Percentiles rank a stretch among this genome's conserved stretches.
Evolutionary conservation across 2,329 filamentous ascomycete species (phyloP).

Genomic region (Dichotomopilus funicola): DNA sequence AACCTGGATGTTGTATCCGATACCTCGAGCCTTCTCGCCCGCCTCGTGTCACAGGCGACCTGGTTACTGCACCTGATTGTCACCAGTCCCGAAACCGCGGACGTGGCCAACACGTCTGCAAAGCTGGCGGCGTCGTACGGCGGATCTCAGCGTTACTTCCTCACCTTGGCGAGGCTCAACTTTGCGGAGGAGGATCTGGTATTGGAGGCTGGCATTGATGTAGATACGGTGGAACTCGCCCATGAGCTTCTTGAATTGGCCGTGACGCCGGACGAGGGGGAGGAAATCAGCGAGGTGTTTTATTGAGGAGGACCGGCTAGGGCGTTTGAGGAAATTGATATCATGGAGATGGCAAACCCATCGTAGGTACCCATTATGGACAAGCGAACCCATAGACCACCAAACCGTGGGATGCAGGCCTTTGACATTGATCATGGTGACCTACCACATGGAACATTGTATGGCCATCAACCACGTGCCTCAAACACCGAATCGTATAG

Average conservation of each 20-base stretch:
- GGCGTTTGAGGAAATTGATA: background rate
- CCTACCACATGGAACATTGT: too few species aligned
- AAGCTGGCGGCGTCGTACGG: slow-evolving; percentile 66
- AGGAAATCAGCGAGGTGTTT: slow-evolving; percentile 35
- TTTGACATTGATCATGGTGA: too few species aligned
- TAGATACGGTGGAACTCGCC: slow-evolving; percentile 73
- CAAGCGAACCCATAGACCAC: too few species aligned
- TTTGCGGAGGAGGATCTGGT: slow-evolving; percentile 74
- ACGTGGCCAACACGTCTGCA: slow-evolving; percentile 54
- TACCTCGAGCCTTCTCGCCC: slow-evolving; percentile 31
- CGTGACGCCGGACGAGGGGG: slow-evolving; percentile 66
- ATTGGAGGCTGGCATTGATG: slow-evolving; percentile 68
- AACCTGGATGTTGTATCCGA: slow-evolving; percentile 15
- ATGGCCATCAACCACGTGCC: too few species aligned
- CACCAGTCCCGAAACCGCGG: slow-evolving; percentile 41
- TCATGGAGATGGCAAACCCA: too few species aligned
- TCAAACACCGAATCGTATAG: too few species aligned
- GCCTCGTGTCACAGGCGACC: slow-evolving; percentile 43
- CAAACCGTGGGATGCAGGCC: too few species aligned
- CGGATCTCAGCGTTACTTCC: slow-evolving; percentile 73
- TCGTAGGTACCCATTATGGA: too few species aligned
- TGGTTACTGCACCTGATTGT: slow-evolving; percentile 47
- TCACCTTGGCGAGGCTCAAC: slow-evolving; percentile 74
- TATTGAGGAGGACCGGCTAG: slow-evolving; percentile 4
- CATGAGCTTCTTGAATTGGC: slow-evolving; percentile 74